Evolutionary conservation across 2,329 filamentous ascomycete species (phyloP), one percentile per base, ranked within the genome.

Genomic region (Paecilomyces formosus): DNA sequence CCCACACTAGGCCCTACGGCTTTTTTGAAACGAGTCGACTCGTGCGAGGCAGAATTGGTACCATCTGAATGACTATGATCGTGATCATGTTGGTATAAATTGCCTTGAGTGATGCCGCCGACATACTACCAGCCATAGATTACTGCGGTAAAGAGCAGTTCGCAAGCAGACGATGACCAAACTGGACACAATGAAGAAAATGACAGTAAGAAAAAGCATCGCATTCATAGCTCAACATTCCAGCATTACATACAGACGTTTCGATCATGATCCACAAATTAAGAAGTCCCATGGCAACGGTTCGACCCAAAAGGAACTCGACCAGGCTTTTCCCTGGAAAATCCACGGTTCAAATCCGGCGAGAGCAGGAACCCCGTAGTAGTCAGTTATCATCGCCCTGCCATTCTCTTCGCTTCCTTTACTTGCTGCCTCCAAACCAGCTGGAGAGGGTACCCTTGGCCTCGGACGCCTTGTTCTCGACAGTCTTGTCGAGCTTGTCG

Each of bases 381-480:
- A 53, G 18, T 53, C 22, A 53, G 13, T 15, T 18, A 45, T n/a
- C 12, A 22, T 15, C n/a, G 18, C 13, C 30, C 13, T n/a, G 24
- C 7, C 53, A 13, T 49, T 30, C 8, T 30, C 8, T 31, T 31
- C 30, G 8, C 30, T 31, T 31, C 30, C 11, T 31, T 50, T 51
- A 57, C 52, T 67, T 72, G 62, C 71, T 72, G 56, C 82, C 82
- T 22, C 91, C 88, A 69, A 97, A 96, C 92, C 92, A 97, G 72
- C 88, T 84, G 50, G 88, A 89, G 67, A 96, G 75, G 63, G 88
- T 88, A 68, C 86, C 85, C 85, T 96, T 96, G 52, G 91, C 89
- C 80, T 96, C 88, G 55, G 86, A 76, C 3, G 91, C 85, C 64
- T 86, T 86, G 64, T 89, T 80, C 79, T 92, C 89, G 56, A 96